A percentile compares a stretch with the other conserved stretches of the same genome.
Evolutionary conservation across 1,284 basidiomycete genomes (phyloP).

Genomic region (Fomitopsis pinicola): DNA sequence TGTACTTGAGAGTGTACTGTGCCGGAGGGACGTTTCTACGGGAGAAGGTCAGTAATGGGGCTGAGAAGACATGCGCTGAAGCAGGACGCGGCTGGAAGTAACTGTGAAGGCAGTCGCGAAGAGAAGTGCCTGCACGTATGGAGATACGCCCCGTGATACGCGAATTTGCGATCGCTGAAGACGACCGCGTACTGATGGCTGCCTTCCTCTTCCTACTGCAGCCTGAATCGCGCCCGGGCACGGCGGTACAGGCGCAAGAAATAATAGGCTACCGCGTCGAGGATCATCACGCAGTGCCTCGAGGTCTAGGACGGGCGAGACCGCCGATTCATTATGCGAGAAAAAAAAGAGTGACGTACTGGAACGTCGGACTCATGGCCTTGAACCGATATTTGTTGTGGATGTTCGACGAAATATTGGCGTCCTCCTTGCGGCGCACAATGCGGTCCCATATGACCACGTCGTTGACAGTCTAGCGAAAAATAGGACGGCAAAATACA

Average conservation of each 20-base stretch:
- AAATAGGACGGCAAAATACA: not conserved
- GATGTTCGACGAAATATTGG: slow-evolving; percentile 58
- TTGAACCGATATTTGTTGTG: slow-evolving; percentile 85
- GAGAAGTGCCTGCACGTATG: not conserved
- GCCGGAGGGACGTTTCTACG: slow-evolving; percentile 60
- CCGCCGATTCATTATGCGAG: not conserved
- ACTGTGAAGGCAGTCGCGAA: not conserved
- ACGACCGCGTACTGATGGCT: not conserved
- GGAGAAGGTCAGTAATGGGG: slow-evolving; percentile 8
- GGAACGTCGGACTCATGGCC: slow-evolving; percentile 74
- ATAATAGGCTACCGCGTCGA: not conserved
- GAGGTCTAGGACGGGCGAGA: not conserved
- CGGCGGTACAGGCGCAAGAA: not conserved
- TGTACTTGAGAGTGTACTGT: slow-evolving; percentile 80
- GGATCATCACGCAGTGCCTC: not conserved
- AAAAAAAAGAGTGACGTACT: slow-evolving; percentile 41
- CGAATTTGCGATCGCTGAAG: not conserved
- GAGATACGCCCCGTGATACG: not conserved
- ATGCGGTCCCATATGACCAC: slow-evolving; percentile 93
- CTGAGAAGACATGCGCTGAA: not conserved
- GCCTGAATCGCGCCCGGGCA: not conserved
- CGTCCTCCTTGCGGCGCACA: slow-evolving; percentile 73
- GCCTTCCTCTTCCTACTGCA: not conserved
- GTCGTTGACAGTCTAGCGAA: slow-evolving; percentile 64
- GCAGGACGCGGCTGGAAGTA: not conserved